Evolutionary conservation across 352 stramenopile genomes (phyloP).

Genomic region (Pythium scleroteichum): DNA sequence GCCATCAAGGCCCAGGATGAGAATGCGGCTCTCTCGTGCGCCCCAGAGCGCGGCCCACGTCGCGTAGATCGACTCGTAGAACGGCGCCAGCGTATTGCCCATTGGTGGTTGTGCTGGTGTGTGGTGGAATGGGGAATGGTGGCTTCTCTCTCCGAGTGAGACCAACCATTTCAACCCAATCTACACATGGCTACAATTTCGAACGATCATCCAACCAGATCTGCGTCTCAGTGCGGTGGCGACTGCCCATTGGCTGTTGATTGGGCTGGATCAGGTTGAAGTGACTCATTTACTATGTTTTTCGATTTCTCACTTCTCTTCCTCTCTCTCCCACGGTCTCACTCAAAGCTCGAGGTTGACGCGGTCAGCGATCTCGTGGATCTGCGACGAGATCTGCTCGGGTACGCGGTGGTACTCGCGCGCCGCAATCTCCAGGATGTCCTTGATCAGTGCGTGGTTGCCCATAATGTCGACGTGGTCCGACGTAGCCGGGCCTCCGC

Average conservation of each 20-base stretch:
- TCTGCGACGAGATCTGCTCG: constrained; percentile 69
- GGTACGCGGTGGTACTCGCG: constrained; percentile 72
- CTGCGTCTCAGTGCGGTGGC: background rate
- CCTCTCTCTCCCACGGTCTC: background rate
- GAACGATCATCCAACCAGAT: background rate
- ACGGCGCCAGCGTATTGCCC: background rate
- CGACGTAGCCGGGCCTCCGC: constrained; percentile 68
- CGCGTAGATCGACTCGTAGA: background rate
- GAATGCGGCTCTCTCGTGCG: constrained; percentile 28
- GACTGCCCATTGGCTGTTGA: background rate
- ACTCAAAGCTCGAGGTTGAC: constrained; percentile 34
- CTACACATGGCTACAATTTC: background rate
- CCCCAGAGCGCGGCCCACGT: background rate
- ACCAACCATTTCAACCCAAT: background rate
- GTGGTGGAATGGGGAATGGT: background rate
- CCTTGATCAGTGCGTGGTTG: constrained; percentile 89
- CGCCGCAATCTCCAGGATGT: constrained; percentile 61
- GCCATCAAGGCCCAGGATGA: constrained; percentile 90
- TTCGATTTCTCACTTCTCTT: background rate
- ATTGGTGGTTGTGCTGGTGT: background rate
- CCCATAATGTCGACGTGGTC: constrained; percentile 97
- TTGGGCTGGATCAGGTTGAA: background rate
- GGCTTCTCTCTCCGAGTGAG: background rate
- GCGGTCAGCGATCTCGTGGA: constrained; percentile 62
- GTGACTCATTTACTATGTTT: background rate